These are phyloP conservation scores for Mycosphaerella arachidis DNA, from an alignment of 2,329 filamentous ascomycete species.

Conservation along the genomic window DNA sequence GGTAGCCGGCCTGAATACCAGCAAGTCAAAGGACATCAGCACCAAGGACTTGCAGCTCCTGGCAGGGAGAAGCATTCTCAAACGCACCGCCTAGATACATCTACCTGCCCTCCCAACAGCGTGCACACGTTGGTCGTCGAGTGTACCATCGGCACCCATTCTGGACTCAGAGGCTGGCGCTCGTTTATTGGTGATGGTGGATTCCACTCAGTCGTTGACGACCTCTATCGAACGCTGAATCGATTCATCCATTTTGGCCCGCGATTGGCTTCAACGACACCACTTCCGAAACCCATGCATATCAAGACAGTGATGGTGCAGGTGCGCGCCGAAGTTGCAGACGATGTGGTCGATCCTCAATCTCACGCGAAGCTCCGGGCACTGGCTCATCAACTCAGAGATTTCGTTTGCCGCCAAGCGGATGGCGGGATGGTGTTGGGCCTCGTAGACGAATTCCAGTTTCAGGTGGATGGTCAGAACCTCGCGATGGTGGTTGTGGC, in stretches of 20 bases:
- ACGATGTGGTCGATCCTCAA: background rate
- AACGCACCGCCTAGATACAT: background rate
- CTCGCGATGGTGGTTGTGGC: background rate
- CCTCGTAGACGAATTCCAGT: background rate
- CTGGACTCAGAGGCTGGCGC: background rate
- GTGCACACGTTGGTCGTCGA: background rate
- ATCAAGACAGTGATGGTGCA: background rate
- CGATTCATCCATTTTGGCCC: background rate
- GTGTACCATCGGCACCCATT: background rate
- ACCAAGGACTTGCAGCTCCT: background rate
- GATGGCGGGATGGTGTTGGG: background rate
- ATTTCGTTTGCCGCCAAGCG: background rate
- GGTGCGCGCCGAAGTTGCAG: background rate
- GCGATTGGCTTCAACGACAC: background rate
- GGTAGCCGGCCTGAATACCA: background rate
- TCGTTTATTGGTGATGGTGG: background rate
- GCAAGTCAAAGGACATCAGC: background rate
- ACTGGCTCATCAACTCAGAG: background rate
- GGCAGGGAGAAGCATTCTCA: background rate
- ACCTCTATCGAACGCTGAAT: background rate
- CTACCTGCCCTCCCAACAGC: background rate
- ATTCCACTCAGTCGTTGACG: background rate
- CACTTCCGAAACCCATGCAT: background rate
- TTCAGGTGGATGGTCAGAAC: background rate
- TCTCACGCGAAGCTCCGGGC: background rate